Base-by-base conservation (phyloP, 139 green algal genomes). In the Chlorella ohadii region DNA sequence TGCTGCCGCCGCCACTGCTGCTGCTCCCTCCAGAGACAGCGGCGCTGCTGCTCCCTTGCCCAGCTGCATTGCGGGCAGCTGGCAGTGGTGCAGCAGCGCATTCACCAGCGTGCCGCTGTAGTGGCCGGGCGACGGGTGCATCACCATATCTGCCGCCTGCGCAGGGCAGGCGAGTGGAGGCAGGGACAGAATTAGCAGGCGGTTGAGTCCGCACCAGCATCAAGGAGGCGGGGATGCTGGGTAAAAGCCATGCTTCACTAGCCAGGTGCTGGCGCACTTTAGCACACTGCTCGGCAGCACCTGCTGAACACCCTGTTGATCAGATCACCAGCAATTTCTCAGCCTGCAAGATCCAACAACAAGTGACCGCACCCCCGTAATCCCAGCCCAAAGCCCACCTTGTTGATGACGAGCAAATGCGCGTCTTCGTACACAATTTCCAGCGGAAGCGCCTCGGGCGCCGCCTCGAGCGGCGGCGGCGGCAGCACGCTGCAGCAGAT, bases 81-180 rank as follows among this genome's bases (percentile, higher is more conserved):
- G 80, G 85, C 91, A 98, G 90, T 98, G 97, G 78, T 97, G 89
- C 68, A 99, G 92, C 72, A 99, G 83, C 0, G 95, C 97, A 87
- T 99, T 99, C n/a, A 99, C 97, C 7, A 99, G 93, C 6, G 97
- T 99, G 72, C 95, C 95, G 22, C 59, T 90, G 72, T 86, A 82
- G 88, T 98, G 90, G 6, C 95, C 96, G 0, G 93, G 89, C 1
- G 90, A 89, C 4, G 95, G 91, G 87, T 99, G 97, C 31, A 98
- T 91, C 41, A 99, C 96, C 95, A 99, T 96, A 59, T 94, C 95
- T 38, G 91, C 86, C 4, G 59, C 83, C 85, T 88, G 82, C 27
- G 28, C 4, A 66, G 39, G 9, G 78, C 36, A 63, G 31, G 7
- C 2, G 3, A 59, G n/a, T 1, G 31, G 11, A 12, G 23, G 65